These are phyloP conservation scores for Umbilicaria muhlenbergii DNA, from an alignment of 495 filamentous ascomycete species.

Conservation along the genomic window DNA sequence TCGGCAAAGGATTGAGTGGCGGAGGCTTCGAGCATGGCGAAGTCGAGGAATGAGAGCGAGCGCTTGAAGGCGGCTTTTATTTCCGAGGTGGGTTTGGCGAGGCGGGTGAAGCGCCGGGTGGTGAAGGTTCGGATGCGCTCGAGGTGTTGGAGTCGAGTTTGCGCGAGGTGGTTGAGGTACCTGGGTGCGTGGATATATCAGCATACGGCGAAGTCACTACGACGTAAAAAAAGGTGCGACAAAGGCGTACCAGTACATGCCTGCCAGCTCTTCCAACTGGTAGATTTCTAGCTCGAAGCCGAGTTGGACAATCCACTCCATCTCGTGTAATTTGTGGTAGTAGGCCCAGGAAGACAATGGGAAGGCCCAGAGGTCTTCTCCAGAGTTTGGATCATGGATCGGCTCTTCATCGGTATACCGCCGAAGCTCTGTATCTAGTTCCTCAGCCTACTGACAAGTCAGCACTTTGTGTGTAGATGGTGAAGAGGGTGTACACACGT, in stretches of 20 bases:
- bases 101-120: conserved; percentile 17
- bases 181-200: conserved; percentile 1
- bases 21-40: conserved; percentile 47
- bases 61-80: conserved; percentile 28
- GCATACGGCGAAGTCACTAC: background rate
- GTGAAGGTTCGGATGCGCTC: conserved; percentile 57
- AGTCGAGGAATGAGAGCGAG: conserved; percentile 41
- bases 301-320: conserved; percentile 79
- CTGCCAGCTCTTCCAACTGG: conserved; percentile 66
- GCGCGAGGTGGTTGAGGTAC: conserved; percentile 37
- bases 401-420: conserved; percentile 46
- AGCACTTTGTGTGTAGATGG: background rate
- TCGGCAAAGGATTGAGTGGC: conserved; percentile 57
- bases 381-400: conserved; percentile 22
- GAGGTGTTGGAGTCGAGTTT: conserved; percentile 27
- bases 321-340: conserved; percentile 70
- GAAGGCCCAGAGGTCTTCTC: conserved; percentile 37
- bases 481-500: conserved; percentile 27
- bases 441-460: conserved; percentile 37
- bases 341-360: conserved; percentile 82
- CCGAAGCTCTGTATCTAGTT: conserved; percentile 59
- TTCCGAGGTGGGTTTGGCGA: conserved; percentile 16
- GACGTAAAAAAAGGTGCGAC: too few relatives aligned
- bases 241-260: conserved; percentile 70
- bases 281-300: conserved; percentile 95